Percentiles rank a stretch among this genome's conserved stretches.
phyloP scores from a whole-genome alignment of 176 grass and related monocot genomes.

The Pharus latifolius region DNA sequence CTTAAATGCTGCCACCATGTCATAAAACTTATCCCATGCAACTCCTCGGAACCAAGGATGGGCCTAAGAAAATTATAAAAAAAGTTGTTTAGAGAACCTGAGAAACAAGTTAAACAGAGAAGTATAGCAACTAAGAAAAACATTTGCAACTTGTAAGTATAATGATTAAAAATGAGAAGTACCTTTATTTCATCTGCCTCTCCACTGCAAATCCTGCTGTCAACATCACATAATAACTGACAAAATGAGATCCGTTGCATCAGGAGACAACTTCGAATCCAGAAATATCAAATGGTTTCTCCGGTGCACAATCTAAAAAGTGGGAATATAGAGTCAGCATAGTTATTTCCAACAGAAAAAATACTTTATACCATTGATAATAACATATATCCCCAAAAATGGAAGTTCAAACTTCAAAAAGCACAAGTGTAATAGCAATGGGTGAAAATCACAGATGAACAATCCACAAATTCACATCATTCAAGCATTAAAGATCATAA shows the following conservation, averaged over 20 bases:
- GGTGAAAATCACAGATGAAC: neutral
- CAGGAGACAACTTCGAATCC: slow-evolving; percentile 3
- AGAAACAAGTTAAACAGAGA: neutral
- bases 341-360: neutral
- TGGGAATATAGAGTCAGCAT: neutral
- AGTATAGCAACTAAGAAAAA: neutral
- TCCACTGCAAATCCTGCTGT: slow-evolving; percentile 31
- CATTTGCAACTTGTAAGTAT: neutral
- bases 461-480: neutral
- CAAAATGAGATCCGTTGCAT: slow-evolving; percentile 30
- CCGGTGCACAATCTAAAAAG: slow-evolving; percentile 19
- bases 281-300: slow-evolving; percentile 14
- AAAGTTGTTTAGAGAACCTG: slow-evolving; percentile 3
- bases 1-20: slow-evolving; percentile 27
- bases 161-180: neutral
- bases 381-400: neutral
- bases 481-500: neutral
- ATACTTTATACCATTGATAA: neutral
- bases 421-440: neutral
- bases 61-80: slow-evolving; percentile 20
- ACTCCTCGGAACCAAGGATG: slow-evolving; percentile 37
- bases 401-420: neutral
- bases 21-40: slow-evolving; percentile 26
- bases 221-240: slow-evolving; percentile 31
- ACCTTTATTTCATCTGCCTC: slow-evolving; percentile 41